phyloP scores from a whole-genome alignment of 2,329 filamentous ascomycete species.

The Talaromyces atroroseus region DNA sequence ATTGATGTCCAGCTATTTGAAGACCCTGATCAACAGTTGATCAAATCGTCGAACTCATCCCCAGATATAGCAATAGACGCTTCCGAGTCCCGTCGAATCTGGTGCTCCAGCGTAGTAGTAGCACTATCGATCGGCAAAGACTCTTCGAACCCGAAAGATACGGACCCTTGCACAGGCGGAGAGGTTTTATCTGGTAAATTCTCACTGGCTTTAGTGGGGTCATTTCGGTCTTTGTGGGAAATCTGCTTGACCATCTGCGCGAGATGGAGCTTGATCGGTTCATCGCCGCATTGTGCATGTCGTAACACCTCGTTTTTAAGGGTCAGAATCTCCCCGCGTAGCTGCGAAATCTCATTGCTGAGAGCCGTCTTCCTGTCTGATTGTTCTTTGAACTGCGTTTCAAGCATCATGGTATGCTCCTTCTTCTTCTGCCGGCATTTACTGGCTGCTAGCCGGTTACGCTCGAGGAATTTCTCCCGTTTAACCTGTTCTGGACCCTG shows the following conservation, averaged over 20 bases:
- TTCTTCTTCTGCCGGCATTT: constrained; percentile 61
- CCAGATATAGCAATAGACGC: constrained; percentile 26
- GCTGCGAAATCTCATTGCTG: constrained; percentile 27
- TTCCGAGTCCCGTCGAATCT: constrained; percentile 27
- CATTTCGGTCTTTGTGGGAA: constrained; percentile 23
- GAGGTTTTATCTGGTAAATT: neutral
- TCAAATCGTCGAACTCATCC: constrained; percentile 29
- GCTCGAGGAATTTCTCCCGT: constrained; percentile 51
- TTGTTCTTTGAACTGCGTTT: constrained; percentile 35
- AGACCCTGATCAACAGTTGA: constrained; percentile 23
- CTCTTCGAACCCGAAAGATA: constrained; percentile 33
- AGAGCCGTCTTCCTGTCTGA: constrained; percentile 30
- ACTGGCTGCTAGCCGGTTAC: constrained; percentile 55
- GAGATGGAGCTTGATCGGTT: constrained; percentile 32
- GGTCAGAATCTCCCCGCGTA: constrained; percentile 33
- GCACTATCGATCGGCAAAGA: constrained; percentile 23
- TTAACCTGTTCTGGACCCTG: constrained; percentile 29
- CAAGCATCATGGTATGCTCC: constrained; percentile 49
- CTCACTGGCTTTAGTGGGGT: constrained; percentile 6
- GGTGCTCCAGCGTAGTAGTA: constrained; percentile 23
- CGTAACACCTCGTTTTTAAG: constrained; percentile 38
- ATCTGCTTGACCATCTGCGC: constrained; percentile 35
- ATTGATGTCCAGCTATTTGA: neutral
- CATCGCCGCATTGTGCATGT: constrained; percentile 35
- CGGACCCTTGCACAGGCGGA: constrained; percentile 3